Conservation (phyloP, 1,284 basidiomycete species). For the Cryptococcus sp. region DNA sequence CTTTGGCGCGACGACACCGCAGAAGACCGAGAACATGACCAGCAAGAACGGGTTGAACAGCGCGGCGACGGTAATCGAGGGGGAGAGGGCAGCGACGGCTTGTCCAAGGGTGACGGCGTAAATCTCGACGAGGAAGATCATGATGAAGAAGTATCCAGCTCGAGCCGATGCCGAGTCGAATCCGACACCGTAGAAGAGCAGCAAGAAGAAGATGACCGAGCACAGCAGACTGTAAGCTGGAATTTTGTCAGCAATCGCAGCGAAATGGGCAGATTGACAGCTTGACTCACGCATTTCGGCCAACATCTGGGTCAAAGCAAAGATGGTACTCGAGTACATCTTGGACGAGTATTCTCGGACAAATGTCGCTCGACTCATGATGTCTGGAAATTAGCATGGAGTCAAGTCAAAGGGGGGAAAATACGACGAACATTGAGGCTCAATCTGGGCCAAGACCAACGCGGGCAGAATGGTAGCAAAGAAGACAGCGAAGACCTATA, state of each 20-base stretch:
- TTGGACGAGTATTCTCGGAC: slow-evolving; percentile 58
- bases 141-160: slow-evolving; percentile 49
- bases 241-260: neutral
- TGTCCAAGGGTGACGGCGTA: slow-evolving; percentile 72
- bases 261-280: no score
- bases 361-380: slow-evolving; percentile 62
- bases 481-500: slow-evolving; percentile 59
- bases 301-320: slow-evolving; percentile 72
- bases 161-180: slow-evolving; percentile 30
- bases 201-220: slow-evolving; percentile 67
- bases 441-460: slow-evolving; percentile 52
- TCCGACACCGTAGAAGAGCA: slow-evolving; percentile 43
- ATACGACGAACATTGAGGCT: slow-evolving; percentile 5
- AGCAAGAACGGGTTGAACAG: slow-evolving; percentile 73
- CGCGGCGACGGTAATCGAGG: slow-evolving; percentile 59
- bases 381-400: slow-evolving; percentile 51
- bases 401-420: neutral
- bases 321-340: slow-evolving; percentile 53
- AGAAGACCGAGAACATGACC: slow-evolving; percentile 62
- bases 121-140: slow-evolving; percentile 66
- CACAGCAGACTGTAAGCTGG: slow-evolving; percentile 53
- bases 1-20: slow-evolving; percentile 70
- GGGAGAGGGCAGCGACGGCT: slow-evolving; percentile 63
- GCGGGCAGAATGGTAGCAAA: slow-evolving; percentile 43
- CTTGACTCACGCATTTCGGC: slow-evolving; percentile 71